Base-by-base conservation (phyloP, 495 filamentous ascomycete genomes). In the Talaromyces borbonicus region DNA sequence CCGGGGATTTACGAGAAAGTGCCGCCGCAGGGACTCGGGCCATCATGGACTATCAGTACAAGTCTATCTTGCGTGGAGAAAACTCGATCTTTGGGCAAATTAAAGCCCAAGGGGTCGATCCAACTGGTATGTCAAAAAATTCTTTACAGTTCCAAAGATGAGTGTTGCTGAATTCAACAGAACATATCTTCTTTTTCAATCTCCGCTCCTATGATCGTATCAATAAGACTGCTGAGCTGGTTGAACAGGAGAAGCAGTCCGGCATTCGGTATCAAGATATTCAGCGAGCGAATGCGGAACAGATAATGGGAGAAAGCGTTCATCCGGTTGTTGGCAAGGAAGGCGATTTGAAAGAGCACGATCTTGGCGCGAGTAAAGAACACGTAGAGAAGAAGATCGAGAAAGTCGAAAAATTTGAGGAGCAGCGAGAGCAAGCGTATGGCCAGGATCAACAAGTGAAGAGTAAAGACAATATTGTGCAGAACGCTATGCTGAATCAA, bases 21-120 rank as follows among this genome's bases (percentile, higher is more conserved):
- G 87, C 82, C 20, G 90, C 92, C 0, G 75, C 74, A 15, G 90
- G 92, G 18, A 96, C 90, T 0, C 67, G 87, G 47, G 89, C 89
- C 3, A 98, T 96, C 57, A 98, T 98, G 87, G 90, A 95, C 57
- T 98, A 96, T 60, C 90, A 96, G 60, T 98, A 90, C 66, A 96
- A 92, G 60, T 92, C 87, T 1, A 94, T 98, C 48, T 81, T 81
- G 54, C 84, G 90, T 9, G 90, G 92, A 1, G 81, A 94, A 53
- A 72, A 95, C 59, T 94, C 86, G 8, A 96, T 96, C 40, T 89
- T 83, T 54, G 83, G 75, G 12, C 84, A 84, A 53, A 79, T 96
- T 22, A 62, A 72, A 18, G 81, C 81, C 3, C 75, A 86, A 52
- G 90, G 87, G 3, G 77, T 95, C 12, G 77, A 96, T 53, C 87